These are phyloP conservation scores for Golubevia pallescens DNA, from an alignment of 1,284 basidiomycete genomes.

Conservation along the genomic window DNA sequence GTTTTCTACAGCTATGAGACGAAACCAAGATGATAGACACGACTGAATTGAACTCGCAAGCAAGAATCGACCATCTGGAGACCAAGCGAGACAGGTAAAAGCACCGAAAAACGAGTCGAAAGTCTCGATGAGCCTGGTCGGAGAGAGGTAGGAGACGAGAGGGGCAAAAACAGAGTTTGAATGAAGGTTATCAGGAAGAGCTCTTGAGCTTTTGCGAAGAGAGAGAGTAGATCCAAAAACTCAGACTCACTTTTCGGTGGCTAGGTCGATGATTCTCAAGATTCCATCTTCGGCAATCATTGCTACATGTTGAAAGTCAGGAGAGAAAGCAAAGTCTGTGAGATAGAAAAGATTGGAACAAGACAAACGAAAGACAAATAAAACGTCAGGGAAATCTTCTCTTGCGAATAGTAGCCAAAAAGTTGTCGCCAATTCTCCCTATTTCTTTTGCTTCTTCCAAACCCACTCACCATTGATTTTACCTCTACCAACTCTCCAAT, in stretches of 20 bases:
- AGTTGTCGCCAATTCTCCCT: no score
- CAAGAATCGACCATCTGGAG: slow-evolving; percentile 90
- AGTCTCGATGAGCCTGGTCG: slow-evolving; percentile 29
- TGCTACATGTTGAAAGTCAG: slow-evolving; percentile 40
- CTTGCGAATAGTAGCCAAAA: no score
- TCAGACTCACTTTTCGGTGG: slow-evolving; percentile 22
- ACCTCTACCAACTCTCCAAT: slow-evolving; percentile 28
- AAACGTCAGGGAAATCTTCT: no score
- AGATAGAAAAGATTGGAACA: not conserved
- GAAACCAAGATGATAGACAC: no score
- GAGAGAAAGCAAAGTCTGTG: slow-evolving; percentile 49
- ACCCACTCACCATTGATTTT: slow-evolving; percentile 12
- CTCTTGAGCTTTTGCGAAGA: no score
- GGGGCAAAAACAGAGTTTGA: not conserved
- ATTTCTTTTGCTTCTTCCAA: no score
- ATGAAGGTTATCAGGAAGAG: not conserved
- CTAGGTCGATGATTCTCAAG: slow-evolving; percentile 46
- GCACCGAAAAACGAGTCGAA: slow-evolving; percentile 57
- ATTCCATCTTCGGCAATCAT: slow-evolving; percentile 46
- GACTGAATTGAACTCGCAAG: slow-evolving; percentile 70
- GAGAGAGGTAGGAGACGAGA: no score
- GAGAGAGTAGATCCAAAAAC: not conserved
- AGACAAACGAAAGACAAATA: not conserved
- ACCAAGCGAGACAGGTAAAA: slow-evolving; percentile 87
- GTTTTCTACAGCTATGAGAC: no score